Conservation (phyloP, 805 yeast genomes). For the Kazachstania bromeliacearum region DNA sequence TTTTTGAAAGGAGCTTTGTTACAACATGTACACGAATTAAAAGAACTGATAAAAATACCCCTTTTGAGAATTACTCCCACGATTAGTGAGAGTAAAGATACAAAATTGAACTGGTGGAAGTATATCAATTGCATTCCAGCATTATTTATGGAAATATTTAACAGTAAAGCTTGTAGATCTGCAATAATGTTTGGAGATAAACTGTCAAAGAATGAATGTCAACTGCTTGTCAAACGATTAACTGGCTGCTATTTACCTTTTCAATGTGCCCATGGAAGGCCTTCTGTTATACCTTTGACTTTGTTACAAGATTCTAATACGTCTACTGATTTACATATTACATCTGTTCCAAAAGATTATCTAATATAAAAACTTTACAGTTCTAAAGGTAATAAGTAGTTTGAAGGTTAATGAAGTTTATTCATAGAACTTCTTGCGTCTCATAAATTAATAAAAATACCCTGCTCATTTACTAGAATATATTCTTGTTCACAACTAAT, state of each 20-base stretch:
- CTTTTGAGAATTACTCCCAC: not conserved
- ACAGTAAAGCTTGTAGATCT: conserved; percentile 55
- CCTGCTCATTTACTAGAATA: no score
- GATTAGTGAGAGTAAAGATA: not conserved
- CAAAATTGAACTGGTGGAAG: conserved; percentile 32
- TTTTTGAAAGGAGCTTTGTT: conserved; percentile 33
- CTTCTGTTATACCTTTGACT: conserved; percentile 51
- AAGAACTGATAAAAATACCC: conserved; percentile 19
- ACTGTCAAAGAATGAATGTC: conserved; percentile 38
- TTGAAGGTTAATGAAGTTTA: no score
- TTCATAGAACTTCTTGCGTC: no score
- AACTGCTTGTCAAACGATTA: conserved; percentile 34
- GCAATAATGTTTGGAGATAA: conserved; percentile 65
- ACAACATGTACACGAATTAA: conserved; percentile 38
- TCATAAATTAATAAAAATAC: no score
- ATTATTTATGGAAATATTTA: conserved; percentile 40
- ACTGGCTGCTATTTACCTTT: conserved; percentile 51
- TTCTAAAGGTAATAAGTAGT: no score
- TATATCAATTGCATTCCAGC: conserved; percentile 39
- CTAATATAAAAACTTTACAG: no score
- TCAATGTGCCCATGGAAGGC: conserved; percentile 83
- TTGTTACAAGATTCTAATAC: conserved; percentile 11
- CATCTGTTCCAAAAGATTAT: no score
- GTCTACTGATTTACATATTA: no score
- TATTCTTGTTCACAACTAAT: no score